Conservation (phyloP, 2,329 filamentous ascomycete species). For the Elsinoe ampelina region DNA sequence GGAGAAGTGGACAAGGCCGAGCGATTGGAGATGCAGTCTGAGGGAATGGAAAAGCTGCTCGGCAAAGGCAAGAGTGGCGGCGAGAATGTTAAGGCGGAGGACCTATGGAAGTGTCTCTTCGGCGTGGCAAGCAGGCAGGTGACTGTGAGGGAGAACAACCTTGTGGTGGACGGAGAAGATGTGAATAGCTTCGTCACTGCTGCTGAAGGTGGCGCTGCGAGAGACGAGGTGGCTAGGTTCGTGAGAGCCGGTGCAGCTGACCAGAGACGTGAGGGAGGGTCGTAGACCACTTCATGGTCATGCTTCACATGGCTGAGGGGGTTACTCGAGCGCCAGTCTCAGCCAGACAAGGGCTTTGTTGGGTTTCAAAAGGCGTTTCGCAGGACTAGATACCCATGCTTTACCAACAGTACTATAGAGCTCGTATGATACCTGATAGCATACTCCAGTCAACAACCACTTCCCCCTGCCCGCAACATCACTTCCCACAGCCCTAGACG, state of each 20-base stretch:
- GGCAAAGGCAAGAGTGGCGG: conserved; percentile 61
- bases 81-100: conserved; percentile 67
- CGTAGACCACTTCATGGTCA: not conserved
- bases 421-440: too few relatives aligned
- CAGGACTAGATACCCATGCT: conserved; percentile 1
- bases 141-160: conserved; percentile 17
- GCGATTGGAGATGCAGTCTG: conserved; percentile 69
- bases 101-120: conserved; percentile 86
- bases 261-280: conserved; percentile 24
- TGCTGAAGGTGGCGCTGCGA: conserved; percentile 19
- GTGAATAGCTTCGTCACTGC: not conserved
- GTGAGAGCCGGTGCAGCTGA: conserved; percentile 49
- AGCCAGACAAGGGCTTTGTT: not conserved
- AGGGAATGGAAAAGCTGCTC: conserved; percentile 60
- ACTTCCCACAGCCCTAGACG: too few relatives aligned
- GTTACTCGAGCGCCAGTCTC: too few relatives aligned
- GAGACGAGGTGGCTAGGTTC: conserved; percentile 41
- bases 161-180: not conserved
- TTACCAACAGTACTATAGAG: not conserved
- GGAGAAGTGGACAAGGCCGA: conserved; percentile 73
- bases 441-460: too few relatives aligned
- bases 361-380: not conserved
- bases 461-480: too few relatives aligned
- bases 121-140: conserved; percentile 41
- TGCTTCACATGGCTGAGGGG: too few relatives aligned